These are phyloP conservation scores for Fusarium sp. DNA, from an alignment of 2,329 filamentous ascomycete genomes.

Conservation along the genomic window DNA sequence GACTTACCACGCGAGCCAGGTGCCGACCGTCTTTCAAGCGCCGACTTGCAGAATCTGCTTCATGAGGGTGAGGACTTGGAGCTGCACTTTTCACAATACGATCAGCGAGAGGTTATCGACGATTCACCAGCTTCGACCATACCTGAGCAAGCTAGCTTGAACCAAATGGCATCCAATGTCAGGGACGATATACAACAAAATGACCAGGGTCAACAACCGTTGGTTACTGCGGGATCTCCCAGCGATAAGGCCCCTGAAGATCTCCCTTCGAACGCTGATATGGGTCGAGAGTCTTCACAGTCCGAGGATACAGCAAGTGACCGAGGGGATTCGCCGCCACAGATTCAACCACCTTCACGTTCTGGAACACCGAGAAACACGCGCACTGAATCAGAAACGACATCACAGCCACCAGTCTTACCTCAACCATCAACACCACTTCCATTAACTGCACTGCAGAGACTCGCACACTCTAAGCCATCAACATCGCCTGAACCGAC, in stretches of 20 bases:
- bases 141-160: background rate
- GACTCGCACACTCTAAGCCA: background rate
- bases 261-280: background rate
- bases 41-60: constrained; percentile 3
- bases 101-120: background rate
- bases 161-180: background rate
- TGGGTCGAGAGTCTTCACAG: background rate
- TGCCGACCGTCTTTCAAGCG: background rate
- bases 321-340: background rate
- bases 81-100: constrained; percentile 5
- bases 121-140: background rate
- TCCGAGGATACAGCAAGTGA: background rate
- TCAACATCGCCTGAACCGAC: background rate
- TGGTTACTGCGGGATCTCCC: background rate
- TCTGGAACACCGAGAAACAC: background rate
- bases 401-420: background rate
- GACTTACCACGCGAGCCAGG: background rate
- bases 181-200: background rate
- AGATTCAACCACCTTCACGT: background rate
- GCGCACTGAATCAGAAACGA: background rate
- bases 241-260: background rate
- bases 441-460: background rate
- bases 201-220: background rate
- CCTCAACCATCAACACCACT: background rate
- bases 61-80: constrained; percentile 2